These are phyloP conservation scores for Syzygium oleosum DNA, from an alignment of 345 rosid genomes.

Conservation along the genomic window DNA sequence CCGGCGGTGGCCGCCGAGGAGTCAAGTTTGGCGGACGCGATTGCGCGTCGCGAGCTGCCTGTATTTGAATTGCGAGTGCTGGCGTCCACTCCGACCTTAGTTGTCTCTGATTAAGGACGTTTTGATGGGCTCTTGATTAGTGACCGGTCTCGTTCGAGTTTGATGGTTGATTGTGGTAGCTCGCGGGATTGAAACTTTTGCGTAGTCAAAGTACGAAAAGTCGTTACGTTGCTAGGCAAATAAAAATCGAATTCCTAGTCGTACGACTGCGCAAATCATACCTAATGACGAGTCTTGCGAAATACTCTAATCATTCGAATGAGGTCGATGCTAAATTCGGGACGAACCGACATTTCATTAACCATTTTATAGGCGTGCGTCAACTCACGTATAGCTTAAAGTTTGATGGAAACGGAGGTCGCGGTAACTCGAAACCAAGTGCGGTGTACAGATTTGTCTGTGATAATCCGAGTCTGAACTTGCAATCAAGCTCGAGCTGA, in stretches of 20 bases:
- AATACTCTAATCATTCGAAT: neutral
- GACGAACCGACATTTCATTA: rapidly evolving
- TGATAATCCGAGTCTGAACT: neutral
- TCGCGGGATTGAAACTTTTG: neutral
- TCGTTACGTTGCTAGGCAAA: neutral
- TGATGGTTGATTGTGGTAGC: neutral
- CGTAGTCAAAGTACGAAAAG: neutral
- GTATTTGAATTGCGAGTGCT: neutral
- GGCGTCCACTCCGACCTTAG: neutral
- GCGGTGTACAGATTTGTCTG: rapidly evolving
- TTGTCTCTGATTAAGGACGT: neutral
- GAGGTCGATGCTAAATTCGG: rapidly evolving
- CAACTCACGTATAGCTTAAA: rapidly evolving
- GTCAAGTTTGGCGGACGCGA: neutral
- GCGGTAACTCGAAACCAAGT: rapidly evolving
- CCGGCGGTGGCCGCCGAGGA: neutral
- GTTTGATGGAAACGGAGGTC: rapidly evolving
- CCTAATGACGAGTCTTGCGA: rapidly evolving
- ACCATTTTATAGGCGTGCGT: rapidly evolving
- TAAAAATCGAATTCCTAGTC: neutral
- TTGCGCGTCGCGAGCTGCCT: neutral
- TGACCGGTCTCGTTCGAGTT: neutral
- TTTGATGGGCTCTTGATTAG: too few species aligned
- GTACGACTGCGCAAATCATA: neutral
- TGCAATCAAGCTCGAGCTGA: neutral